Evolutionary conservation across 495 filamentous ascomycete genomes (phyloP).

Genomic region (Daldinia childiae): DNA sequence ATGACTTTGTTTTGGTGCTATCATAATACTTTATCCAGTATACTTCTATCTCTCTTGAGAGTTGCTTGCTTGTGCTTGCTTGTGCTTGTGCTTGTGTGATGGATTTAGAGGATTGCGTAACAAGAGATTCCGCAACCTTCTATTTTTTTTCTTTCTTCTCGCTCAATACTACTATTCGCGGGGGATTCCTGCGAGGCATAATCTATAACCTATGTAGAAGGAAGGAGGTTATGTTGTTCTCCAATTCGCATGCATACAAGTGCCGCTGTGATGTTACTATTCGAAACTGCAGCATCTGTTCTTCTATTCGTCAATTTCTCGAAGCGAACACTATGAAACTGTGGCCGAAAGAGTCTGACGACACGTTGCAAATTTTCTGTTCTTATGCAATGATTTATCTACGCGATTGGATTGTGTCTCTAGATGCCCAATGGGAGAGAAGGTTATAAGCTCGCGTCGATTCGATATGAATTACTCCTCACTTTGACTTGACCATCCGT

Average conservation of each 20-base stretch:
- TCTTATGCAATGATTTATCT: constrained; percentile 9
- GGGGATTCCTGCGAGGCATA: not conserved
- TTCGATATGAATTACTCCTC: constrained; percentile 21
- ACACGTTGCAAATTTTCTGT: constrained; percentile 17
- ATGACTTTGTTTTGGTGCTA: not conserved
- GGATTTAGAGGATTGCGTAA: not conserved
- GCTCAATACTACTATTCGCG: not conserved
- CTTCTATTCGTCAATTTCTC: constrained; percentile 30
- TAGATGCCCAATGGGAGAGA: constrained; percentile 19
- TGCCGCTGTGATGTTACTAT: constrained; percentile 28
- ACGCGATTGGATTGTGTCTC: constrained; percentile 8
- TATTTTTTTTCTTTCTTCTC: not conserved
- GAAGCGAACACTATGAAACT: constrained; percentile 24
- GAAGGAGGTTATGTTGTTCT: constrained; percentile 15
- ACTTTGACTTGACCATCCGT: constrained; percentile 2
- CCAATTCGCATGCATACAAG: constrained; percentile 8
- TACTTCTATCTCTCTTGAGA: not conserved
- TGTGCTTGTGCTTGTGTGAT: not conserved
- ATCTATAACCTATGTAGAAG: constrained; percentile 1
- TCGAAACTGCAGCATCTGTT: constrained; percentile 32
- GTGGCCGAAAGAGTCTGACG: constrained; percentile 10
- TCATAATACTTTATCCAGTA: not conserved
- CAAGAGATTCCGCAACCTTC: not conserved
- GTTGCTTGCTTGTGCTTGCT: not conserved
- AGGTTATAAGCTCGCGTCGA: not conserved